Base-by-base conservation (phyloP, 2,329 filamentous ascomycete genomes). In the Nannizziopsis arthrosporioides region DNA sequence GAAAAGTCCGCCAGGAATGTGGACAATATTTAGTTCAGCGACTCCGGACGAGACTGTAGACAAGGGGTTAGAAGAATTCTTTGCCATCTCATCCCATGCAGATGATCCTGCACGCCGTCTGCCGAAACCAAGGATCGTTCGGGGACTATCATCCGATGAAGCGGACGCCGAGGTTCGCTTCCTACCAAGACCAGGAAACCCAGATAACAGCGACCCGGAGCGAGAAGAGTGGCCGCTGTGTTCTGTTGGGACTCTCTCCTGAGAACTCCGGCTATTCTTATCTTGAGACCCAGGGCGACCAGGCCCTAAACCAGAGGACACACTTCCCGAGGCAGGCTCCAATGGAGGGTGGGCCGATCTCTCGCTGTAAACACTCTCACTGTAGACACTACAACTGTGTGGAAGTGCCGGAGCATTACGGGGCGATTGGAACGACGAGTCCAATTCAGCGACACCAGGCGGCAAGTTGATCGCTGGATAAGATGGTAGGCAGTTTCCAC, bases 1-100 rank as follows among this genome's bases (percentile, higher is more conserved):
- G 46, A 59, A 59, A 14, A 58, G 55, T 19, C 36, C 2, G 39
- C 10, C 30, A 42, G 11, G 36, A 30, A 32, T 27, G 27, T 22
- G 46, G 9, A 27, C 10, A 10, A 14, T 14, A 7, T 14, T 39
- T 18, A 15, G 22, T 27, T 27, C 22, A 3, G 22, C 35, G 31
- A 27, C 2, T 34, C n/a, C 35, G 2, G 36, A 9, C 12, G 19
- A 2, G n/a, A 36, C 5, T 38, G 32, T 8, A 7, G 35, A 10
- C 14, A 12, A 15, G 12, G 14, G 14, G 7, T 10, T 36, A 5
- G 22, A 12, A 27, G 3, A 15, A 12, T 9, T 27, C 14, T 35
- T 12, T 14, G 11, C 11, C 5, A 17, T 22, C 9, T 36, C 38
- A 18, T 17, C 41, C 32, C 41, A 22, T n/a, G 17, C n/a, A 17